A percentile compares a stretch with the other conserved stretches of the same genome.
phyloP scores from a whole-genome alignment of 306 rosid genomes.

The Mimosa pudica region DNA sequence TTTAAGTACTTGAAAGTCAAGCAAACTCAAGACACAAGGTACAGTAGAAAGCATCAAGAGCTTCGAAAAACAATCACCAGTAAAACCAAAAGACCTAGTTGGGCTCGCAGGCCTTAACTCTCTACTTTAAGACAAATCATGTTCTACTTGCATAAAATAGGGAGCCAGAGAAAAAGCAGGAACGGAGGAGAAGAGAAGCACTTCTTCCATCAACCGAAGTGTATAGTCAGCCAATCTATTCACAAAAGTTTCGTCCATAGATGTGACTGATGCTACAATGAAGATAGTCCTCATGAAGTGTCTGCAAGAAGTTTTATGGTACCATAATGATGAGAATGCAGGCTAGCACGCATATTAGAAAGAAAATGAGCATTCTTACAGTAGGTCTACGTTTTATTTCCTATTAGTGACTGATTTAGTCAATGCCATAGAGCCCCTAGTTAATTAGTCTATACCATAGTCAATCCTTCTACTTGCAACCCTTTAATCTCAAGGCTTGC shows the following conservation, averaged over 20 bases:
- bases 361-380: background rate
- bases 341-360: background rate
- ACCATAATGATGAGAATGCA: conserved; percentile 5
- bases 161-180: background rate
- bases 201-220: conserved; percentile 7
- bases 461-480: conserved; percentile 6
- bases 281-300: conserved; percentile 24
- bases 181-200: background rate
- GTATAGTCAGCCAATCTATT: conserved; percentile 21
- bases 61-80: background rate
- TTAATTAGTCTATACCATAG: background rate
- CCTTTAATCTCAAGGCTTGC: background rate
- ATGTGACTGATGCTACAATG: conserved; percentile 24
- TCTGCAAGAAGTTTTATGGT: conserved; percentile 25
- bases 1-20: background rate
- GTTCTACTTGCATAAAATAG: background rate
- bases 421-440: conserved; percentile 10
- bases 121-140: background rate
- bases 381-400: conserved; percentile 19
- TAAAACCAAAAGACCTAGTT: conserved; percentile 12
- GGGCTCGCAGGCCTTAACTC: conserved; percentile 22
- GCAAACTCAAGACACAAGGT: background rate
- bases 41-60: conserved; percentile 10
- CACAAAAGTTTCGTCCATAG: background rate
- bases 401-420: background rate